Evolutionary conservation across 805 yeast species (phyloP).

Genomic region (Candida awuae): DNA sequence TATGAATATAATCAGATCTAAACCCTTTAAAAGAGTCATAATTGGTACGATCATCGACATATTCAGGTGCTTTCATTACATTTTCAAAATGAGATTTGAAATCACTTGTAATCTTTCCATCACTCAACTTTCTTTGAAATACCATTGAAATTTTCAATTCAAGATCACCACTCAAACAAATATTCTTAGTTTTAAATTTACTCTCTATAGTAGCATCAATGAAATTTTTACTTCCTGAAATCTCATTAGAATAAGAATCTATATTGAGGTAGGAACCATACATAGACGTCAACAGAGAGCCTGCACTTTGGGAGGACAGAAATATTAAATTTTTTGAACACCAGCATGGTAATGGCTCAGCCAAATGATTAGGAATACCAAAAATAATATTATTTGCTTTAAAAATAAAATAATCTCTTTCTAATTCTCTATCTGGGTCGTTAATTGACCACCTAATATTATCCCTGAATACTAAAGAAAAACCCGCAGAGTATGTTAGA

Average conservation of each 20-base stretch:
- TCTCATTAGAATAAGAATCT: conserved; percentile 11
- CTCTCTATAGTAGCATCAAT: conserved; percentile 3
- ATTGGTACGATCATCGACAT: conserved; percentile 32
- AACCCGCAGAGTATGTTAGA: conserved; percentile 64
- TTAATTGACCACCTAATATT: conserved; percentile 55
- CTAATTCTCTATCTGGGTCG: conserved; percentile 46
- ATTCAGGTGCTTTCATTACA: conserved; percentile 45
- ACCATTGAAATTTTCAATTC: conserved; percentile 49
- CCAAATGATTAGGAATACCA: conserved; percentile 69
- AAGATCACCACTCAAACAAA: conserved; percentile 55
- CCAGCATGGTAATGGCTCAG: conserved; percentile 51
- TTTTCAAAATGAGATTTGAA: conserved; percentile 53
- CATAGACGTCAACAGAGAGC: conserved; percentile 16
- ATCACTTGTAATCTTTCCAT: conserved; percentile 32
- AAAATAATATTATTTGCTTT: conserved; percentile 55
- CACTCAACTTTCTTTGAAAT: conserved; percentile 38
- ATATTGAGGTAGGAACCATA: conserved; percentile 22
- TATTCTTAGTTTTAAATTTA: conserved; percentile 44
- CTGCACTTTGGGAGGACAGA: conserved; percentile 32
- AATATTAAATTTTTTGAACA: conserved; percentile 41
- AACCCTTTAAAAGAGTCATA: conserved; percentile 78
- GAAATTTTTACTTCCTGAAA: conserved; percentile 5
- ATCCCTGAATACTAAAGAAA: conserved; percentile 62
- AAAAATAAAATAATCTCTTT: conserved; percentile 58
- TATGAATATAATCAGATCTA: conserved; percentile 70